phyloP scores from a whole-genome alignment of 805 yeast species.

The Candida odintsovae region DNA sequence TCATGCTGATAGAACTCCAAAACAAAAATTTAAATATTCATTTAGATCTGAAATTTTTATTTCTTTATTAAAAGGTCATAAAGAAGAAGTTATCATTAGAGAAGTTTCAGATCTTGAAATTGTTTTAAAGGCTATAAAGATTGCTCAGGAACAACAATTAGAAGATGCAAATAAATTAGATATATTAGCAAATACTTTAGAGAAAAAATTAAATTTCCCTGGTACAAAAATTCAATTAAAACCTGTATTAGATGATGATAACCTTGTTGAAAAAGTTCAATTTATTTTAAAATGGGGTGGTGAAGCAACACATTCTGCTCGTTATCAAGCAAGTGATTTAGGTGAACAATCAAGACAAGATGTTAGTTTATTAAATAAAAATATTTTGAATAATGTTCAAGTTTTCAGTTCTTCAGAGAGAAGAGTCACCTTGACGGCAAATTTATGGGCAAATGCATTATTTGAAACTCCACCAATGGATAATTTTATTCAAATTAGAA shows the following conservation, averaged over 20 bases:
- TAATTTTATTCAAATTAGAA: conserved; percentile 74
- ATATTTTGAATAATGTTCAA: conserved; percentile 77
- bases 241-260: conserved; percentile 67
- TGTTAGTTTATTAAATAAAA: conserved; percentile 75
- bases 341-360: conserved; percentile 97
- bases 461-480: conserved; percentile 61
- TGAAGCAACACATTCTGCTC: conserved; percentile 97
- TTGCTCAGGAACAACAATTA: conserved; percentile 71
- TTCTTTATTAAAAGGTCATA: conserved; percentile 85
- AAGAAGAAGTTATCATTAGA: conserved; percentile 91
- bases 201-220: conserved; percentile 83
- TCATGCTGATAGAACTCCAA: conserved; percentile 98
- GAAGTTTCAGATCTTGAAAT: conserved; percentile 81
- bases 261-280: conserved; percentile 89
- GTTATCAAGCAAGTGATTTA: conserved; percentile 87
- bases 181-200: conserved; percentile 77
- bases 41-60: conserved; percentile 84
- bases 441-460: conserved; percentile 72
- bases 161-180: conserved; percentile 77
- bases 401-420: conserved; percentile 92
- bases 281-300: conserved; percentile 98
- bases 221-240: conserved; percentile 96
- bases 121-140: conserved; percentile 76
- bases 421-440: conserved; percentile 90
- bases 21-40: conserved; percentile 94